Percentiles rank a stretch among this genome's conserved stretches.
These are phyloP conservation scores for Clonostachys rhizophaga DNA, from an alignment of 2,329 filamentous ascomycete genomes.

Conservation along the genomic window DNA sequence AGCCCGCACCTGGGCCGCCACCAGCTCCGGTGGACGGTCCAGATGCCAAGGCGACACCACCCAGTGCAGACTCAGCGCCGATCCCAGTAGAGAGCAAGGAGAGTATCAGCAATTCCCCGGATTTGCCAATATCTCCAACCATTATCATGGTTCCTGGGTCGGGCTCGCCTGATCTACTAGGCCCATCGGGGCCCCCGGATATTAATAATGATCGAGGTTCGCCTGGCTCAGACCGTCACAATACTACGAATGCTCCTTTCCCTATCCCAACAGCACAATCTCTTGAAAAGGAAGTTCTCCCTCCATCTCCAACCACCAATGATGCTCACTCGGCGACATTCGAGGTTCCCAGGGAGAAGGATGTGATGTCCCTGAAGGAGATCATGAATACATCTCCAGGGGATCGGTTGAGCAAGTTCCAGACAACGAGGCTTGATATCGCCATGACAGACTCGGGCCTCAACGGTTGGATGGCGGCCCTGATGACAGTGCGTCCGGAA, in stretches of 20 bases:
- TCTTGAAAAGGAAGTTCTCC: neutral
- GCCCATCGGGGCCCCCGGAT: no score
- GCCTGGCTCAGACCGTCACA: no score
- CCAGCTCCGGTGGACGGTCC: slow-evolving; percentile 3
- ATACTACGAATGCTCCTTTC: no score
- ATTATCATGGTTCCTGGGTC: no score
- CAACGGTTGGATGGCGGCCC: slow-evolving; percentile 45
- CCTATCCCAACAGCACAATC: neutral
- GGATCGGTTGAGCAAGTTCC: slow-evolving; percentile 58
- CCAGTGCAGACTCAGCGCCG: no score
- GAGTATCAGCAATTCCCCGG: no score
- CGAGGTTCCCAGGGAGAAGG: slow-evolving; percentile 1
- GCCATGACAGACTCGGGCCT: slow-evolving; percentile 71
- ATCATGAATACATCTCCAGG: slow-evolving; percentile 67
- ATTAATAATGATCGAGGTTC: no score
- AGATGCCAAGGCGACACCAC: neutral
- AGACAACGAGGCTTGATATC: slow-evolving; percentile 31
- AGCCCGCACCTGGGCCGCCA: no score
- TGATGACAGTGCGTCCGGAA: slow-evolving; percentile 42
- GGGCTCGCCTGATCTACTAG: no score
- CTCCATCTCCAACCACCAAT: neutral
- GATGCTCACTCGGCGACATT: no score
- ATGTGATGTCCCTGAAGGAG: slow-evolving; percentile 63
- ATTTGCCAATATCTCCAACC: no score
- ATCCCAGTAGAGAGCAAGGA: no score